These are phyloP conservation scores for Camellia oleifera DNA, from an alignment of 179 eudicot genomes.

Conservation along the genomic window DNA sequence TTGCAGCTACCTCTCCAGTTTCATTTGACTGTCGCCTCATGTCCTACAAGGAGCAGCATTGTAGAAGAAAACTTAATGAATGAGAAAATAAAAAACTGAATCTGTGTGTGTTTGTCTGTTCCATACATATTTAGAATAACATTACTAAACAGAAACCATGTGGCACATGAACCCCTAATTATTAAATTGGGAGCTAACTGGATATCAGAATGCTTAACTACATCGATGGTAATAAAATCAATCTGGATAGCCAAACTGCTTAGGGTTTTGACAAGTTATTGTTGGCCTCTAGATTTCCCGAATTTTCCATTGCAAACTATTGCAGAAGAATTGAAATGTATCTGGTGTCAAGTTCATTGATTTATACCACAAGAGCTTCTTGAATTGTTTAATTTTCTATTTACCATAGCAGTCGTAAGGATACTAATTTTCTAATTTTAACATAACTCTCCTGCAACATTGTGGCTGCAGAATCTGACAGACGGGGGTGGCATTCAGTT, in stretches of 20 bases:
- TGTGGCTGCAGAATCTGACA: constrained; percentile 51
- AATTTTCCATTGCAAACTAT: not conserved
- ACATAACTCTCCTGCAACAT: constrained; percentile 55
- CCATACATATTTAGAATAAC: not conserved
- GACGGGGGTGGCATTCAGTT: constrained; percentile 51
- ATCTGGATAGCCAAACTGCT: not conserved
- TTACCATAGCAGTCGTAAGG: not conserved
- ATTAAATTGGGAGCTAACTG: not conserved
- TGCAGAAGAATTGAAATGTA: not conserved
- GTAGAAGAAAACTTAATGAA: not conserved
- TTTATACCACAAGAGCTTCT: not conserved
- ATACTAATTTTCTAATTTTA: constrained; percentile 52
- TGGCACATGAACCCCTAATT: not conserved
- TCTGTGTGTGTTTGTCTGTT: too few species aligned
- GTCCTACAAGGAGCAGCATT: constrained; percentile 44
- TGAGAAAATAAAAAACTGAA: not conserved
- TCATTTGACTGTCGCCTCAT: constrained; percentile 95
- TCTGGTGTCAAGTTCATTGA: not conserved
- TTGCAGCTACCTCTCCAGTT: constrained; percentile 88
- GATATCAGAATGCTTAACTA: not conserved
- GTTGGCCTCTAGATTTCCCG: not conserved
- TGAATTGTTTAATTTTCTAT: not conserved
- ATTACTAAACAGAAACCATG: not conserved
- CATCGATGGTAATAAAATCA: not conserved
- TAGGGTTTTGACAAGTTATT: not conserved